Percentiles rank a stretch among this genome's conserved stretches.
Evolutionary conservation across 2,329 filamentous ascomycete species (phyloP).

Genomic region (Fusarium sp.): DNA sequence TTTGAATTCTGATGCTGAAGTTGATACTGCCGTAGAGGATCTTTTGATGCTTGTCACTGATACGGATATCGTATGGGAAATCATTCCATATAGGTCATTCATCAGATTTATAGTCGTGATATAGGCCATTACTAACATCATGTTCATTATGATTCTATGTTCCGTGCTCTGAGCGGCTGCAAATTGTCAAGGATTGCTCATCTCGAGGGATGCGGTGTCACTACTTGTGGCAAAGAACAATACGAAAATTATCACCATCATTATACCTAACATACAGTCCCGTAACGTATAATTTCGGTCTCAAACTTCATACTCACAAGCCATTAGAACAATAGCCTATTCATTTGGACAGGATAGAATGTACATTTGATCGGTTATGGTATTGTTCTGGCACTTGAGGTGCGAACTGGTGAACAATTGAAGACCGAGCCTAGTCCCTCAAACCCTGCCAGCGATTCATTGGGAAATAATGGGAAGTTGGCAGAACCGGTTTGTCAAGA

Average conservation of each 20-base stretch:
- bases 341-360: neutral
- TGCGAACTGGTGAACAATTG: too few species aligned
- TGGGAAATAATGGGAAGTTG: too few species aligned
- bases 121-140: neutral
- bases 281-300: too few species aligned
- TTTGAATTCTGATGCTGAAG: accelerated
- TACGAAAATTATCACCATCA: neutral
- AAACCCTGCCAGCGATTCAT: too few species aligned
- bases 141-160: neutral
- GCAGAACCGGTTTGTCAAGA: too few species aligned
- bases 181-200: too few species aligned
- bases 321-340: too few species aligned
- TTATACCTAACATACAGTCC: too few species aligned
- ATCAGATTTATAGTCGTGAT: neutral
- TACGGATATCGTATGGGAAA: neutral
- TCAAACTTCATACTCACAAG: too few species aligned
- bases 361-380: accelerated
- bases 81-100: too few species aligned
- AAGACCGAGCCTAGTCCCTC: too few species aligned
- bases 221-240: neutral
- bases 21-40: accelerated
- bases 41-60: neutral
- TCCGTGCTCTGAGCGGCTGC: neutral
- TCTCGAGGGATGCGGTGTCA: too few species aligned
- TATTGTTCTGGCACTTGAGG: neutral